A percentile compares a stretch with the other conserved stretches of the same genome.
Evolutionary conservation across 2,329 filamentous ascomycete species (phyloP).

Genomic region (Paraconiothyrium brasiliense): DNA sequence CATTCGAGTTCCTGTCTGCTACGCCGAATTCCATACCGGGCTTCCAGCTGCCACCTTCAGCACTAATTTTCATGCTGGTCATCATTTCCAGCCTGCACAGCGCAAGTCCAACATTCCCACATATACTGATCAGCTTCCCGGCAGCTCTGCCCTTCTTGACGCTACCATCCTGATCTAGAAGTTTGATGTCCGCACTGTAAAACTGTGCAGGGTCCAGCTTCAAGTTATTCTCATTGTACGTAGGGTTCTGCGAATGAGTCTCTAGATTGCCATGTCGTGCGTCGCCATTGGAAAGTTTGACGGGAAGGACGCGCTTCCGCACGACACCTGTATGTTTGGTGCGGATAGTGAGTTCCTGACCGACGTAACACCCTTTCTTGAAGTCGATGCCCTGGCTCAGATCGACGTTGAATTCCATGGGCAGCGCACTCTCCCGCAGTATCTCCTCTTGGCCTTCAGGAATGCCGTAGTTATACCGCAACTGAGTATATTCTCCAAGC

Average conservation of each 20-base stretch:
- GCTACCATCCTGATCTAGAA: slow-evolving; percentile 55
- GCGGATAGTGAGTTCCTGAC: slow-evolving; percentile 94
- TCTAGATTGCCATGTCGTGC: not conserved
- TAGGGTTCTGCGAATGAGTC: not conserved
- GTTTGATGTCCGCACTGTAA: slow-evolving; percentile 63
- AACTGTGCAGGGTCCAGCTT: slow-evolving; percentile 48
- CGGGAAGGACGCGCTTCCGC: slow-evolving; percentile 86
- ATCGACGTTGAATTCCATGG: slow-evolving; percentile 91
- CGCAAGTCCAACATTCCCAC: slow-evolving; percentile 87
- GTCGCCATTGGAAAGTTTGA: slow-evolving; percentile 69
- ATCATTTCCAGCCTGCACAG: slow-evolving; percentile 90
- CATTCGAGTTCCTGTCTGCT: slow-evolving; percentile 24
- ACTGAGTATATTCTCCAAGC: slow-evolving; percentile 70
- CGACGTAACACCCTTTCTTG: slow-evolving; percentile 95
- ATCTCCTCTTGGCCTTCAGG: slow-evolving; percentile 88
- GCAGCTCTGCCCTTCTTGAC: slow-evolving; percentile 68
- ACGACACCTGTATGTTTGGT: slow-evolving; percentile 95
- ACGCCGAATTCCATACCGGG: slow-evolving; percentile 63
- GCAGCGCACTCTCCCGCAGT: slow-evolving; percentile 73
- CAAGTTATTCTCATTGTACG: slow-evolving; percentile 50
- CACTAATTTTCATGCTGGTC: slow-evolving; percentile 80
- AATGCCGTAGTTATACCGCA: slow-evolving; percentile 81
- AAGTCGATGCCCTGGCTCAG: slow-evolving; percentile 87
- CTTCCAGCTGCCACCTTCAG: slow-evolving; percentile 69
- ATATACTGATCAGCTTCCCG: slow-evolving; percentile 80